A percentile compares a stretch with the other conserved stretches of the same genome.
These are phyloP conservation scores for Laguncularia racemosa DNA, from an alignment of 345 rosid genomes.

Conservation along the genomic window DNA sequence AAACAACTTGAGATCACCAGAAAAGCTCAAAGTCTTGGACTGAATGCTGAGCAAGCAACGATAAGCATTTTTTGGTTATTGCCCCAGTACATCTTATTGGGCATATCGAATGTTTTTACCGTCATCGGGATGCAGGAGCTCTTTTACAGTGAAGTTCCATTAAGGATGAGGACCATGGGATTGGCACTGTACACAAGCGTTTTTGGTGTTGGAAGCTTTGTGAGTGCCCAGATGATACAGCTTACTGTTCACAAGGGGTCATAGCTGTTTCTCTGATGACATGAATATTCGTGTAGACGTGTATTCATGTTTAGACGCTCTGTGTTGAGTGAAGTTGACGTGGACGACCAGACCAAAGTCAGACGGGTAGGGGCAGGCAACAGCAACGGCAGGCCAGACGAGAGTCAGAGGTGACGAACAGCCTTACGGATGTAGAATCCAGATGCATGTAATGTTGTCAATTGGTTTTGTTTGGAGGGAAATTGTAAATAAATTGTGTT, in stretches of 20 bases:
- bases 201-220: conserved; percentile 87
- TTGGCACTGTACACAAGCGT: conserved; percentile 87
- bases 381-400: too few relatives aligned
- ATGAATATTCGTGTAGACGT: too few relatives aligned
- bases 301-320: too few relatives aligned
- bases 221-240: conserved; percentile 67
- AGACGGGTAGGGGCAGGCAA: too few relatives aligned
- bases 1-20: conserved; percentile 45
- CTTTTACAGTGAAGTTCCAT: conserved; percentile 84
- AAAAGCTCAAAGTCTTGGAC: conserved; percentile 11
- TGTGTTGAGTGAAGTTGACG: too few relatives aligned
- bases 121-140: conserved; percentile 99
- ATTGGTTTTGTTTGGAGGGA: too few relatives aligned
- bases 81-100: conserved; percentile 80
- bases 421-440: too few relatives aligned
- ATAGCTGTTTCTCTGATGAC: conserved; percentile 83
- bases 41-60: conserved; percentile 18
- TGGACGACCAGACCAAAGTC: too few relatives aligned
- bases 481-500: too few relatives aligned
- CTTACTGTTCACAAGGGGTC: conserved; percentile 35
- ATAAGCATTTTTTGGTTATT: conserved; percentile 77
- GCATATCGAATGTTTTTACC: conserved; percentile 83
- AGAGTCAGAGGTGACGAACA: too few relatives aligned
- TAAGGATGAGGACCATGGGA: conserved; percentile 82
- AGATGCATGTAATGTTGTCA: too few relatives aligned